phyloP scores from a whole-genome alignment of 371 early-diverging fungal genomes.

The Mucor racemosus region DNA sequence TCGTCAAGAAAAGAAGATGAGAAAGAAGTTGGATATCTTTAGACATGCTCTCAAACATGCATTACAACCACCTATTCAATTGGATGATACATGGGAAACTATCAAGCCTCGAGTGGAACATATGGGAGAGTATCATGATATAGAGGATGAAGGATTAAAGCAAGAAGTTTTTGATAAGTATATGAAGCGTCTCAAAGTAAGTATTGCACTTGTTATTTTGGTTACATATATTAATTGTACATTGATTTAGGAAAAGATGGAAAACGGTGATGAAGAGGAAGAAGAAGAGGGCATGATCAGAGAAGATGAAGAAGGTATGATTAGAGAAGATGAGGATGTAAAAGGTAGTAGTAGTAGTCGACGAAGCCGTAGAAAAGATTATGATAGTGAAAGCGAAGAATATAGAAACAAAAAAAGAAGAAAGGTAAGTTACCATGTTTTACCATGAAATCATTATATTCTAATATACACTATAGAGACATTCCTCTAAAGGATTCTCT shows the following conservation, averaged over 20 bases:
- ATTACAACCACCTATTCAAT: conserved; percentile 61
- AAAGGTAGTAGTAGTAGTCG: conserved; percentile 17
- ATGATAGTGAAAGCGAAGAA: conserved; percentile 34
- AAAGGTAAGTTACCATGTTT: conserved; percentile 20
- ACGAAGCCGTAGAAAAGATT: conserved; percentile 30
- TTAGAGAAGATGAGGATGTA: conserved; percentile 27
- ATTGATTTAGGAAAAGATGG: conserved; percentile 33
- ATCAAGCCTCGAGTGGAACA: conserved; percentile 60
- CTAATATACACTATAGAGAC: conserved; percentile 5
- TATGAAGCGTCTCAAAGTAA: conserved; percentile 69
- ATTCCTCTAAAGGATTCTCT: conserved; percentile 21
- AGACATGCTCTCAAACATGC: conserved; percentile 67
- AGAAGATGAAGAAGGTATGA: conserved; percentile 41
- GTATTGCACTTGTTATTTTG: not conserved
- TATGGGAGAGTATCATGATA: conserved; percentile 62
- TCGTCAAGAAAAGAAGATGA: conserved; percentile 68
- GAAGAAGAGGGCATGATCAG: conserved; percentile 43
- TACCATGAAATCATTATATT: not conserved
- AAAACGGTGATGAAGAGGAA: conserved; percentile 36
- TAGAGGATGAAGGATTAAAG: conserved; percentile 70
- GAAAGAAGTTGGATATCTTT: conserved; percentile 78
- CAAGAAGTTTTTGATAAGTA: conserved; percentile 78
- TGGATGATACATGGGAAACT: conserved; percentile 72
- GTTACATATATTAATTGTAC: not conserved
- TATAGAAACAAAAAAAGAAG: conserved; percentile 28